Evolutionary conservation across 257 asterid species (phyloP), one percentile per base, ranked within the genome.

Genomic region (Cruciata laevipes): DNA sequence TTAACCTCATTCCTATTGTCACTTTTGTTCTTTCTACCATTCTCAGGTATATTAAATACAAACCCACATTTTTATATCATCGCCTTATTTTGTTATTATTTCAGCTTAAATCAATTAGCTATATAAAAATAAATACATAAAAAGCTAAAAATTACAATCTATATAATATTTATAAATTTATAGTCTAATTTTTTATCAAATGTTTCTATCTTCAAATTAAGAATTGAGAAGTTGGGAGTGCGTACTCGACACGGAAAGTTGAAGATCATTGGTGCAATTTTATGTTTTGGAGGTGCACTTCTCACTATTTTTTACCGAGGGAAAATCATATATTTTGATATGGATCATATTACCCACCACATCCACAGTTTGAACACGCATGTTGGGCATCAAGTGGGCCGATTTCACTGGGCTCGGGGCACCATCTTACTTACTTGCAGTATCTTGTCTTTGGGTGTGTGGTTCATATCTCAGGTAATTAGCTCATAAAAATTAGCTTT

Each of bases 391-490:
- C 2, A 4, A 13, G 63, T 69, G 6, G 65, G 6, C 17, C 20
- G 8, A 44, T 10, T 61, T 42, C 69, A 84, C 14, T 70, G 75
- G 77, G 56, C 72, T 21, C 84, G 85, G 49, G 96, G 95, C 27
- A 86, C 96, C 9, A 18, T 89, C 2, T 74, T 80, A 63, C 74
- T 89, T 25, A 23, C 75, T 1, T 79, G 66, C 62, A 80, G 95
- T 56, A 67, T 79, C 60, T 51, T 86, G 18, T 77, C 85, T 27
- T 83, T 76, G 49, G 89, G 83, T 2, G 0, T 74, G 35, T 86
- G 95, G 96, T 85, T 79, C 78, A 79, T 84, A 14, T 11, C 78
- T 8, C 96, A 86, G 88, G 96, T 88, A 53, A 53, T 20, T 5
- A 18, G 11, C 13, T 0, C 60, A 53, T n/a, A 52, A 17, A 20